Percentiles rank a stretch among this genome's conserved stretches.
These are phyloP conservation scores for Sporothrix curviconia DNA, from an alignment of 2,329 filamentous ascomycete genomes.

Conservation along the genomic window DNA sequence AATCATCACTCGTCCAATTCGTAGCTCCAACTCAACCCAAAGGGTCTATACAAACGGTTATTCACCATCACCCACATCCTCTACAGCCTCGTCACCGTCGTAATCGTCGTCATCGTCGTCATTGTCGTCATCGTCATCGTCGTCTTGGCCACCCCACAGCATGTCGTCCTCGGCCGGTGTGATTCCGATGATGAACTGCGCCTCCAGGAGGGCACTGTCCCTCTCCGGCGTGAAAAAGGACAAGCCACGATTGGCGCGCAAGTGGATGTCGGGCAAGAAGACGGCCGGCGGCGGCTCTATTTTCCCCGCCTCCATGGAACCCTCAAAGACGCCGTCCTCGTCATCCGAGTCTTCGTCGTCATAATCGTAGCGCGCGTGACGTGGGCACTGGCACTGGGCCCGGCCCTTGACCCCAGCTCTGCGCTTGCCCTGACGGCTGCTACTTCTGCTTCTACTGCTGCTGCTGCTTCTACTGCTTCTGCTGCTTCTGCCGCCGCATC, in stretches of 20 bases:
- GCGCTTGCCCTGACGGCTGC: too few relatives aligned
- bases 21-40: too few relatives aligned
- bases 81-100: constrained; percentile 7
- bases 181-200: not conserved
- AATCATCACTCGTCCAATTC: too few relatives aligned
- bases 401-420: too few relatives aligned
- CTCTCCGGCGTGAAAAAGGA: too few relatives aligned
- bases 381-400: too few relatives aligned
- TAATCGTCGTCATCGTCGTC: constrained; percentile 22
- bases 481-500: too few relatives aligned
- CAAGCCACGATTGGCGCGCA: too few relatives aligned
- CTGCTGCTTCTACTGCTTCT: too few relatives aligned
- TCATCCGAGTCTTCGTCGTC: constrained; percentile 8
- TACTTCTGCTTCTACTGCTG: too few relatives aligned
- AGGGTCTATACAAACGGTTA: too few relatives aligned
- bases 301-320: constrained; percentile 17
- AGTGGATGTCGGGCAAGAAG: too few relatives aligned
- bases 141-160: constrained; percentile 19
- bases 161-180: not conserved
- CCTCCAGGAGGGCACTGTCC: not conserved
- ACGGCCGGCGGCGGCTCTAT: constrained; percentile 9
- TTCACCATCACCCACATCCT: not conserved
- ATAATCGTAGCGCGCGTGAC: not conserved
- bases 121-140: constrained; percentile 16
- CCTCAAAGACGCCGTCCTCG: constrained; percentile 18